Percentiles rank a stretch among this genome's conserved stretches.
phyloP scores from a whole-genome alignment of 2,329 filamentous ascomycete genomes.

The Hyphodiscus sp. region DNA sequence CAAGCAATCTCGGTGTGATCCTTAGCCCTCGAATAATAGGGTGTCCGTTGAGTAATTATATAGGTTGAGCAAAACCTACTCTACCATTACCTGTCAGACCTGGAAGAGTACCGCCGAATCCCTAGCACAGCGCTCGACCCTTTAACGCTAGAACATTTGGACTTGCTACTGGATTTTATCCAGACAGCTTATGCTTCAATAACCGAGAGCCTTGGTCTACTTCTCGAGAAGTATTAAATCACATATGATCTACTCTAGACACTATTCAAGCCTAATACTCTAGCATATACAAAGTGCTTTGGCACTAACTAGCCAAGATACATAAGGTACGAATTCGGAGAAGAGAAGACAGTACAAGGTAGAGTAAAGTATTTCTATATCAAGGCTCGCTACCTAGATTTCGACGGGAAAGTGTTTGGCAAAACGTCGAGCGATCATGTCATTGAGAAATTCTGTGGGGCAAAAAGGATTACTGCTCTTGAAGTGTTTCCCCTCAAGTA shows the following conservation, averaged over 20 bases:
- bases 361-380: slow-evolving; percentile 13
- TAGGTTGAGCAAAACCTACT: too few species aligned
- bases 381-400: slow-evolving; percentile 11
- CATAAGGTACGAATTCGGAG: slow-evolving; percentile 18
- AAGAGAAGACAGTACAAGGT: slow-evolving; percentile 14
- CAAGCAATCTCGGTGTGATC: too few species aligned
- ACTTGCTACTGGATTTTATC: too few species aligned
- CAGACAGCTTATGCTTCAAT: slow-evolving; percentile 8
- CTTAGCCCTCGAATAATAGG: too few species aligned
- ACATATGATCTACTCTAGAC: slow-evolving; percentile 32
- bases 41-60: too few species aligned
- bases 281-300: slow-evolving; percentile 24
- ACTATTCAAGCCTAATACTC: slow-evolving; percentile 31
- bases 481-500: neutral
- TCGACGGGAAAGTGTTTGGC: neutral
- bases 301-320: slow-evolving; percentile 18
- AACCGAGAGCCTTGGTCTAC: slow-evolving; percentile 10
- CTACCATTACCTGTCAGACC: too few species aligned
- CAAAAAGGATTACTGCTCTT: neutral
- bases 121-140: too few species aligned
- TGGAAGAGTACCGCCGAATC: too few species aligned
- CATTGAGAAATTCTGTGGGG: neutral
- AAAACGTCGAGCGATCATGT: neutral
- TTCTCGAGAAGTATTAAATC: slow-evolving; percentile 28
- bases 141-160: too few species aligned